phyloP scores from a whole-genome alignment of 148 eudicot genomes.

The Polygonum aviculare region DNA sequence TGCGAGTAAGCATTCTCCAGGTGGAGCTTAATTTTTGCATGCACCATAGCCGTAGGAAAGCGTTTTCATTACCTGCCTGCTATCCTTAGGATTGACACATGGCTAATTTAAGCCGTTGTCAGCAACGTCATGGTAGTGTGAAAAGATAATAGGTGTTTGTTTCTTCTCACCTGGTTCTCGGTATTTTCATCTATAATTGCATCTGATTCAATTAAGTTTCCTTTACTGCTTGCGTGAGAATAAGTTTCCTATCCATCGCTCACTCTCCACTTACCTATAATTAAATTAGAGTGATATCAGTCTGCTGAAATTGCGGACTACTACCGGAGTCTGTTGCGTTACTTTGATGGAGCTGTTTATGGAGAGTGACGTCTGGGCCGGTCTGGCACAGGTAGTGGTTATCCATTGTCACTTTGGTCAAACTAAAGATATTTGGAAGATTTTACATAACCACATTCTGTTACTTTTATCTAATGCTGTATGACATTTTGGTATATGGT shows the following conservation, averaged over 20 bases:
- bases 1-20: slow-evolving; percentile 85
- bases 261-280: not conserved
- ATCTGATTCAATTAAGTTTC: not conserved
- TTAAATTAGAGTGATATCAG: not conserved
- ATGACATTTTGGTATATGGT: not conserved
- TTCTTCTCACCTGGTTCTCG: not conserved
- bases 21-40: slow-evolving; percentile 17
- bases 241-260: not conserved
- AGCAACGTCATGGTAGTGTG: not conserved
- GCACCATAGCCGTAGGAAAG: not conserved
- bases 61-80: not conserved
- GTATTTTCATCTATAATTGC: not conserved
- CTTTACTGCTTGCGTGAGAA: not conserved
- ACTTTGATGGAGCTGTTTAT: not conserved
- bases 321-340: slow-evolving; percentile 6
- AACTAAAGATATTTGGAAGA: not conserved
- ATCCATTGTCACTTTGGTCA: not conserved
- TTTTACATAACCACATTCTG: not conserved
- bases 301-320: not conserved
- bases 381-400: slow-evolving; percentile 1
- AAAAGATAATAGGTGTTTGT: not conserved
- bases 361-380: not conserved
- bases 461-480: not conserved
- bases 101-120: not conserved
- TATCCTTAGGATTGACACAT: not conserved